These are phyloP conservation scores for Ogataea thermomethanolica DNA, from an alignment of 805 yeast species.

Conservation along the genomic window DNA sequence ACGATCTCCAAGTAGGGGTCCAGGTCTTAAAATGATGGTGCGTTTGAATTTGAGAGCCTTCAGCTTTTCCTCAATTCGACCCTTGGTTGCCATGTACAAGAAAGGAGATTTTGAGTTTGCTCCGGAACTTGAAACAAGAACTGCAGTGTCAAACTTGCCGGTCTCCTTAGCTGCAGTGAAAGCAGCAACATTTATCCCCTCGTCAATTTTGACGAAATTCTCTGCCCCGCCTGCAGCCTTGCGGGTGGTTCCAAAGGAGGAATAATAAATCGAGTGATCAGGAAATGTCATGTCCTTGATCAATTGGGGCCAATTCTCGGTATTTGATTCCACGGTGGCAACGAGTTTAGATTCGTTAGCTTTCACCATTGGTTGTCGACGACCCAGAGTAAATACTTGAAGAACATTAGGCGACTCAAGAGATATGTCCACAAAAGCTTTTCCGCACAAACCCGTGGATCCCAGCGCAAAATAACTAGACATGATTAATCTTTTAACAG, in stretches of 20 bases:
- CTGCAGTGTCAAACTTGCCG: conserved; percentile 60
- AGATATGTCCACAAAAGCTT: conserved; percentile 47
- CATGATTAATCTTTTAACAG: background rate
- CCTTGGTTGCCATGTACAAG: conserved; percentile 66
- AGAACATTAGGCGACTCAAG: conserved; percentile 34
- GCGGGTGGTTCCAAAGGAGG: conserved; percentile 74
- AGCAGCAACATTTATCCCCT: conserved; percentile 62
- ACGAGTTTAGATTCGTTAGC: conserved; percentile 10
- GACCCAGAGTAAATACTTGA: conserved; percentile 46
- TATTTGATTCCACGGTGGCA: conserved; percentile 44
- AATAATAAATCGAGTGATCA: conserved; percentile 45
- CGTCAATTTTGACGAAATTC: conserved; percentile 67
- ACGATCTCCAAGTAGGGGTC: conserved; percentile 65
- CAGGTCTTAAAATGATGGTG: conserved; percentile 77
- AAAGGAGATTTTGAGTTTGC: conserved; percentile 56
- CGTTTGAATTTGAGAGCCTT: conserved; percentile 60
- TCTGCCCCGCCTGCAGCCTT: conserved; percentile 71
- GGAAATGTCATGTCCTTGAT: conserved; percentile 32
- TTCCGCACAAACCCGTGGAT: conserved; percentile 77
- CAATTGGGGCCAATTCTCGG: conserved; percentile 47
- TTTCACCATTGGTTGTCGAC: conserved; percentile 40
- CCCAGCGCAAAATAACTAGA: conserved; percentile 47
- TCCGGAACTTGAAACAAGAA: conserved; percentile 65
- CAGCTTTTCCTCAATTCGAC: conserved; percentile 69
- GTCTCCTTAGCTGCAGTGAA: conserved; percentile 72